A percentile compares a stretch with the other conserved stretches of the same genome.
Evolutionary conservation across 108 stramenopile genomes (phyloP).

Genomic region (Cyclotella kingstonii): DNA sequence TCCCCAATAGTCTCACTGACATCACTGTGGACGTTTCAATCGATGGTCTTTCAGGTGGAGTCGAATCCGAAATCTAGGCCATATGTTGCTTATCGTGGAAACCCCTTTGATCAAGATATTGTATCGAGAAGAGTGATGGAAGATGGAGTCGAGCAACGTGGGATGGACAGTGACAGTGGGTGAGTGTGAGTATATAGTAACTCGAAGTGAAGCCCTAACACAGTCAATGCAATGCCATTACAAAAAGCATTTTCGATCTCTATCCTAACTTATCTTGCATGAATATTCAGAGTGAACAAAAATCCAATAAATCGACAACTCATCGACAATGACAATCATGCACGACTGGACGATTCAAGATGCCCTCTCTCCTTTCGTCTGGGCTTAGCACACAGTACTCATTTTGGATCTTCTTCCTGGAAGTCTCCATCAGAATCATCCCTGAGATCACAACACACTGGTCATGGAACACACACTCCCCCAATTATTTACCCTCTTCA

Average conservation of each 20-base stretch:
- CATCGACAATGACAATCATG: not conserved
- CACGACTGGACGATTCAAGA: slow-evolving; percentile 22
- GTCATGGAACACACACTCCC: slow-evolving; percentile 43
- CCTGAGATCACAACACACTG: not conserved
- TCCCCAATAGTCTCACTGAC: not conserved
- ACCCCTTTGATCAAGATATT: slow-evolving; percentile 64
- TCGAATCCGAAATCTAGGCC: slow-evolving; percentile 67
- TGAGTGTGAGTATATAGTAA: not conserved
- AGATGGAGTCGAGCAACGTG: slow-evolving; percentile 33
- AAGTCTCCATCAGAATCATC: slow-evolving; percentile 3
- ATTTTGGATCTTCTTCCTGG: slow-evolving; percentile 25
- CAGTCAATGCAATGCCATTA: not conserved
- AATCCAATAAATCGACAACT: slow-evolving; percentile 3
- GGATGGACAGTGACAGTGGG: not conserved
- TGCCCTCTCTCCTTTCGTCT: slow-evolving; percentile 76
- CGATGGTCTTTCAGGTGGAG: not conserved
- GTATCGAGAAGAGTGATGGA: slow-evolving; percentile 19
- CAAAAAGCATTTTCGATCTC: not conserved
- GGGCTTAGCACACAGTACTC: slow-evolving; percentile 52
- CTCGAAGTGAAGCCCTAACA: not conserved
- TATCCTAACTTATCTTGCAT: not conserved
- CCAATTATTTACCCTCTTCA: slow-evolving; percentile 72
- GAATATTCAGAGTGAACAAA: not conserved
- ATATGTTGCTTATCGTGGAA: slow-evolving; percentile 80
- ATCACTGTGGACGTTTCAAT: not conserved